phyloP scores from a whole-genome alignment of 805 yeast species.

The Candida qinlingensis region DNA sequence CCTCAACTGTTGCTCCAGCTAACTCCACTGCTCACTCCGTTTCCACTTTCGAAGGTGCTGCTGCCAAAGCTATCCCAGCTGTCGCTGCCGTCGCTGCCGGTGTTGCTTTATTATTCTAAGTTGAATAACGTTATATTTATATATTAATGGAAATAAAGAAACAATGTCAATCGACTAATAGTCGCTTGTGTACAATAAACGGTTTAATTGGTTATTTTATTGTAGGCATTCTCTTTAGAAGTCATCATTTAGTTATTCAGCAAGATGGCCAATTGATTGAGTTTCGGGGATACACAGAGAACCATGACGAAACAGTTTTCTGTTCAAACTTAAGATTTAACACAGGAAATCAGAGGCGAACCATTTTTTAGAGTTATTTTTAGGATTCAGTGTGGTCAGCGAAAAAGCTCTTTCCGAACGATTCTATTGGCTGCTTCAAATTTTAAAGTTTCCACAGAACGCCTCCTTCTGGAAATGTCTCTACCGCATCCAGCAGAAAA shows the following conservation, averaged over 20 bases:
- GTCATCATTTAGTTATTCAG: too few species aligned
- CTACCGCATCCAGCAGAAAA: too few species aligned
- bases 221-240: too few species aligned
- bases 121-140: constrained; percentile 8
- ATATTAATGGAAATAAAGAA: not conserved
- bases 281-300: too few species aligned
- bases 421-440: too few species aligned
- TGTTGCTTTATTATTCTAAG: constrained; percentile 44
- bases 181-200: too few species aligned
- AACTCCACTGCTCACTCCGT: constrained; percentile 21
- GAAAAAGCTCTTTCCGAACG: not conserved
- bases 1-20: constrained; percentile 15
- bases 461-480: too few species aligned
- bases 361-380: not conserved
- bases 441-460: too few species aligned
- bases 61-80: constrained; percentile 40
- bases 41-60: constrained; percentile 38
- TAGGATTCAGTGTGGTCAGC: not conserved
- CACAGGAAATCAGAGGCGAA: too few species aligned
- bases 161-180: not conserved
- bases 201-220: too few species aligned
- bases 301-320: not conserved
- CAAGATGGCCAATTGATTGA: too few species aligned
- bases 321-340: not conserved
- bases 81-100: constrained; percentile 45